phyloP scores from a whole-genome alignment of 164 flowering plant genomes.

The Protea cynaroides region DNA sequence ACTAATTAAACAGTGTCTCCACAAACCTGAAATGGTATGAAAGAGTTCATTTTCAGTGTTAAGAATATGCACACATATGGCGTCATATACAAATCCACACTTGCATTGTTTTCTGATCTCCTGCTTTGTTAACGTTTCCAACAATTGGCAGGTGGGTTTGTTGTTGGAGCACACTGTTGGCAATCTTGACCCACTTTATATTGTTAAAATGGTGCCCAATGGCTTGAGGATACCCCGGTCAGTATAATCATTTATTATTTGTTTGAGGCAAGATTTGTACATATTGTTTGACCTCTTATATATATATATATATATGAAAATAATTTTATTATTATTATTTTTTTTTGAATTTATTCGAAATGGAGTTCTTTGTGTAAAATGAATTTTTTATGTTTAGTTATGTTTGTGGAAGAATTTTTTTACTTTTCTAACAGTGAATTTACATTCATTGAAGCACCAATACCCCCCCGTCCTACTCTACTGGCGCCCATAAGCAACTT shows the following conservation, averaged over 20 bases:
- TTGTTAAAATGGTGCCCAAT: conserved; percentile 87
- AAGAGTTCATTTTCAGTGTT: not conserved
- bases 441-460: too few relatives aligned
- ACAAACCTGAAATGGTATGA: conserved; percentile 92
- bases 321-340: too few relatives aligned
- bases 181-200: conserved; percentile 92
- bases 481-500: too few relatives aligned
- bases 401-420: too few relatives aligned
- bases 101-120: not conserved
- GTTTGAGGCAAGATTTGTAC: not conserved
- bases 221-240: conserved; percentile 93
- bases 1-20: conserved; percentile 72
- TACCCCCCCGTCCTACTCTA: too few relatives aligned
- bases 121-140: not conserved
- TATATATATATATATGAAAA: too few relatives aligned
- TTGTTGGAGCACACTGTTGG: conserved; percentile 98
- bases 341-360: not conserved
- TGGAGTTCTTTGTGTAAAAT: not conserved
- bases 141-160: conserved; percentile 66
- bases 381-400: too few relatives aligned
- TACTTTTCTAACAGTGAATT: too few relatives aligned
- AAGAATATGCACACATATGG: not conserved
- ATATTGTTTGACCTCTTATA: not conserved
- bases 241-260: conserved; percentile 18
- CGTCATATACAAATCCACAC: not conserved